Evolutionary conservation across 2,329 filamentous ascomycete species (phyloP), one percentile per base, ranked within the genome.

Genomic region (Helotiales sp.): DNA sequence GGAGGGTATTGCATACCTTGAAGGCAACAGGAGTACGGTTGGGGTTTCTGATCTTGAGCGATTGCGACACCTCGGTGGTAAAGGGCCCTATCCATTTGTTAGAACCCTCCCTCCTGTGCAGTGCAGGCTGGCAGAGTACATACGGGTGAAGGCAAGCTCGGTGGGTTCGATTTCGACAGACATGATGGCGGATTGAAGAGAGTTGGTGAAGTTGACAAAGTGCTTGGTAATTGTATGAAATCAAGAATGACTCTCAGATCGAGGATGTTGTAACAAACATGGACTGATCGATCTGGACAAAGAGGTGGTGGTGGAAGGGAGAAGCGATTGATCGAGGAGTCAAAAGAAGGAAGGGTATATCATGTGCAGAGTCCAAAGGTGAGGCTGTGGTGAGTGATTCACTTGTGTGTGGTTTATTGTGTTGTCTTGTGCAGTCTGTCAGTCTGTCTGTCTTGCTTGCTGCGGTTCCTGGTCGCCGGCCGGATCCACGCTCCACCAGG

Each of bases 71-170:
- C 80, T 91, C 89, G 63, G 84, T 80, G 69, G 86, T 89, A 76
- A 91, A 90, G 61, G 89, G 89, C 70, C 89, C 89, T 91, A 74
- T 69, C 55, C 17, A 50, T 30, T 58, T 30, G 61, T 74, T 58
- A 75, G 69, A 65, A 57, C 49, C n/a, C 37, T 59, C 49, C n/a
- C 37, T 22, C 24, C 24, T 37, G 49, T 30, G 58, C 61, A 57
- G 65, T 68, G 67, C n/a, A n/a, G n/a, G n/a, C n/a, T 64, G 24
- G 28, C 60, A 68, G 45, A 64, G 64, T 11, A 86, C 91, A 78
- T 86, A 98, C 96, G 92, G 82, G 90, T 91, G 84, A 99, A 99
- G 83, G 89, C 92, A 79, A 99, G 89, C 87, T 98, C 96, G 74
- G 87, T 81, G 68, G 95, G 96, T 76, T 96, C 90, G 78, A 99